Percentiles rank a stretch among this genome's conserved stretches.
Evolutionary conservation across 257 asterid genomes (phyloP).

Genomic region (Nicotiana tomentosiformis): DNA sequence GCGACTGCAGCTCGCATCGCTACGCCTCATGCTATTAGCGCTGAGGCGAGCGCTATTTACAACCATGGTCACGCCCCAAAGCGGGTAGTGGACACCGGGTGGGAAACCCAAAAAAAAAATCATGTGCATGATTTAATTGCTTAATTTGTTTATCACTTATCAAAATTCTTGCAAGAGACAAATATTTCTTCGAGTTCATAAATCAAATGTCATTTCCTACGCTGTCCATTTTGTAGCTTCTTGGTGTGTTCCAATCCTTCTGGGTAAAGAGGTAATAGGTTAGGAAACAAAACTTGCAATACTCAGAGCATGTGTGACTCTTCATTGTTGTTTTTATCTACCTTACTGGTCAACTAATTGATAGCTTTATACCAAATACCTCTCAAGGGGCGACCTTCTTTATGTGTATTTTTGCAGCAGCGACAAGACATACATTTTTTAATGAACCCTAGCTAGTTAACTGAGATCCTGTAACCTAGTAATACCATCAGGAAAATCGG

Average conservation of each 20-base stretch:
- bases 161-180: not conserved
- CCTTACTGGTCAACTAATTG: not conserved
- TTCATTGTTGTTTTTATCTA: not conserved
- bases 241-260: not conserved
- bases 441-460: not conserved
- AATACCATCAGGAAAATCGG: not conserved
- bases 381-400: not conserved
- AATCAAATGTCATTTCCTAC: not conserved
- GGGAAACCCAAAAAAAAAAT: too few relatives aligned
- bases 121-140: not conserved
- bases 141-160: not conserved
- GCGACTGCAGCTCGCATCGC: too few relatives aligned
- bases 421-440: not conserved
- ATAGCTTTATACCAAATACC: not conserved
- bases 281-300: not conserved
- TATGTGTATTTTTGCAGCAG: not conserved
- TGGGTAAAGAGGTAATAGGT: not conserved
- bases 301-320: not conserved
- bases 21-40: too few relatives aligned
- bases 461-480: not conserved
- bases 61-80: too few relatives aligned
- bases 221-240: not conserved
- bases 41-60: too few relatives aligned
- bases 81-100: too few relatives aligned
- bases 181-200: not conserved